Conservation (phyloP, 2,329 filamentous ascomycete species). For the Diplocarpon rosae region DNA sequence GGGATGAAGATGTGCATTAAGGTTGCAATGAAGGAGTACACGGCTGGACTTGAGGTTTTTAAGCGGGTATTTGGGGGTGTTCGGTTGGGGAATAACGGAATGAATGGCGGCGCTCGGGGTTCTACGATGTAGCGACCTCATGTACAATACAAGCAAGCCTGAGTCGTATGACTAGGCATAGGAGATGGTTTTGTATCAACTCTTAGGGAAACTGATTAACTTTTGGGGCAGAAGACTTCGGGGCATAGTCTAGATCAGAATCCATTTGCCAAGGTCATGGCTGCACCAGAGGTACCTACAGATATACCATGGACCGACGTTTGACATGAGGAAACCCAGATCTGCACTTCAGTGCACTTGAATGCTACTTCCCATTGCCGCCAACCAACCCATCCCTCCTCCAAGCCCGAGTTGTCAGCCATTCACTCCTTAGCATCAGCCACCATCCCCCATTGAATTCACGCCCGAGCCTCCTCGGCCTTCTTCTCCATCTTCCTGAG, state of each 20-base stretch:
- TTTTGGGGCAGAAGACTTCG: no score
- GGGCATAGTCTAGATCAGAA: no score
- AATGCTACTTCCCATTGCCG: no score
- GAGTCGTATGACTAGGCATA: no score
- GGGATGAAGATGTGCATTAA: background rate
- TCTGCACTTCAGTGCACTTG: no score
- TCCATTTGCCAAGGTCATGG: no score
- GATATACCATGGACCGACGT: no score
- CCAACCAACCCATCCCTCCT: no score
- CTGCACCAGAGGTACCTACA: no score
- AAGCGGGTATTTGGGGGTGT: background rate
- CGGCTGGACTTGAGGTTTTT: background rate
- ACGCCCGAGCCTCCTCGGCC: constrained; percentile 42
- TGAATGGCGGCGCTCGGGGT: constrained; percentile 1
- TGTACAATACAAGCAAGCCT: background rate
- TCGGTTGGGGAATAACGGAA: background rate
- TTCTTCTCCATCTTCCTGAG: constrained; percentile 43
- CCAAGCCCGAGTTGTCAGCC: background rate
- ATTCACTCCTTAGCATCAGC: constrained; percentile 19
- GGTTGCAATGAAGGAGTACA: background rate
- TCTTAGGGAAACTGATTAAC: no score
- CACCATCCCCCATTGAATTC: constrained; percentile 60
- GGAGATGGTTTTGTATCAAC: no score
- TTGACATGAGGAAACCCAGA: no score
- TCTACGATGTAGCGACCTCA: background rate